These are phyloP conservation scores for Corrigiola litoralis DNA, from an alignment of 179 eudicot genomes.

Conservation along the genomic window DNA sequence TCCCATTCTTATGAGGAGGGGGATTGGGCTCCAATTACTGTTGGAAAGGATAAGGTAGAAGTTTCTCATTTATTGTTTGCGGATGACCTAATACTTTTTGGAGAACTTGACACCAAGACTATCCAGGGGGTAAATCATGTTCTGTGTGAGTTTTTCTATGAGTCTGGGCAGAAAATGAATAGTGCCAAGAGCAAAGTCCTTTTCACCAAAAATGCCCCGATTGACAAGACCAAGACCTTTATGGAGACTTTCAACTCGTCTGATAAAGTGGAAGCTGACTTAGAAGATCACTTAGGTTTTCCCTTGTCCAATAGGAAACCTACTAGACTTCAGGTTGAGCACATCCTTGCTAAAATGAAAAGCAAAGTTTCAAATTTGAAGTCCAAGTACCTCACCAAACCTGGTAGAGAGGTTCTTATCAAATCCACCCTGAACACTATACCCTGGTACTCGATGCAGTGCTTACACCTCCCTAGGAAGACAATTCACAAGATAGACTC, in stretches of 20 bases:
- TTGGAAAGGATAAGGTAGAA: too few relatives aligned
- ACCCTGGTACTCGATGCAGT: neutral
- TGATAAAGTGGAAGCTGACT: neutral
- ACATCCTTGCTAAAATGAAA: too few relatives aligned
- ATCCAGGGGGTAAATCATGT: too few relatives aligned
- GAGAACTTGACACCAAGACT: too few relatives aligned
- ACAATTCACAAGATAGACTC: neutral
- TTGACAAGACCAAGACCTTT: neutral
- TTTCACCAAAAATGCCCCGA: neutral
- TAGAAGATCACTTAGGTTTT: neutral
- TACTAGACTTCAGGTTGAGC: neutral
- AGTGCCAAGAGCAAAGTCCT: too few relatives aligned
- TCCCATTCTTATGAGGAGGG: too few relatives aligned
- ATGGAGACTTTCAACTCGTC: neutral
- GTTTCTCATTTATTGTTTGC: too few relatives aligned
- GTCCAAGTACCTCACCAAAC: neutral
- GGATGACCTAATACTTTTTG: too few relatives aligned
- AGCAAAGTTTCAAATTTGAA: neutral
- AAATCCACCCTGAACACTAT: neutral
- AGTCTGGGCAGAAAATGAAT: neutral
- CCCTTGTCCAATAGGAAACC: neutral
- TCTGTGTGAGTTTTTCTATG: neutral
- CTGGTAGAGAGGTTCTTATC: neutral
- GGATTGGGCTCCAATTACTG: too few relatives aligned
- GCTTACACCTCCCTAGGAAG: neutral